Evolutionary conservation across 805 yeast species (phyloP).

Genomic region (Suhomyces canberraensis): DNA sequence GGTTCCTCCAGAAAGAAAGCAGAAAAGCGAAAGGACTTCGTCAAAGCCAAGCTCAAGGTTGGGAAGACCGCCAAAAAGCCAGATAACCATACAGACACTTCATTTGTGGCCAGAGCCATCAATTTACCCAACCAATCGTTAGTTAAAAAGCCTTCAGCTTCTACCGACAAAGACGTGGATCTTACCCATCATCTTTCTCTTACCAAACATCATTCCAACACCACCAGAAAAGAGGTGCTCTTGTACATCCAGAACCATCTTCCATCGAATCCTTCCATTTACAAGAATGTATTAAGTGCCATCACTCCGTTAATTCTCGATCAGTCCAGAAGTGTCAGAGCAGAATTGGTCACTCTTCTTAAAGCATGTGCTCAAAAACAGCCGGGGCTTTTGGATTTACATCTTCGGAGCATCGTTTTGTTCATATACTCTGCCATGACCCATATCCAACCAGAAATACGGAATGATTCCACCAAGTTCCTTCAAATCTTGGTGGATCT

Average conservation of each 20-base stretch:
- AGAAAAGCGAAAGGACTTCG: constrained; percentile 71
- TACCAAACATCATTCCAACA: constrained; percentile 67
- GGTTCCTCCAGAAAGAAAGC: constrained; percentile 52
- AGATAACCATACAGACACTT: constrained; percentile 78
- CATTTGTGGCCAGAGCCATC: constrained; percentile 68
- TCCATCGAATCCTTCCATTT: constrained; percentile 49
- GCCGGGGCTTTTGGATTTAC: constrained; percentile 56
- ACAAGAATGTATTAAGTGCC: constrained; percentile 56
- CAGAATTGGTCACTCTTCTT: constrained; percentile 48
- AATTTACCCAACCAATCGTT: constrained; percentile 46
- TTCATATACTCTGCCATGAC: constrained; percentile 92
- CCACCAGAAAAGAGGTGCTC: constrained; percentile 71
- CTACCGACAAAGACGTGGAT: constrained; percentile 38
- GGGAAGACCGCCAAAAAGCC: constrained; percentile 78
- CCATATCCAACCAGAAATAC: constrained; percentile 73
- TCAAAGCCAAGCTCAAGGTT: constrained; percentile 76
- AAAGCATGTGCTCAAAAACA: constrained; percentile 47
- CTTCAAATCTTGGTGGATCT: constrained; percentile 55
- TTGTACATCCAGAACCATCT: constrained; percentile 48
- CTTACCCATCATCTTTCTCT: constrained; percentile 61
- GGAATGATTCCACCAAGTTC: constrained; percentile 72
- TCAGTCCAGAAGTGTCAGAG: constrained; percentile 61
- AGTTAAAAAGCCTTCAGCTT: constrained; percentile 13
- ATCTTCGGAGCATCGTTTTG: constrained; percentile 58
- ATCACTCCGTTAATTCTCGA: constrained; percentile 66